Evolutionary conservation across 2,329 filamentous ascomycete genomes (phyloP).

Genomic region (Paramyrothecium sp.): DNA sequence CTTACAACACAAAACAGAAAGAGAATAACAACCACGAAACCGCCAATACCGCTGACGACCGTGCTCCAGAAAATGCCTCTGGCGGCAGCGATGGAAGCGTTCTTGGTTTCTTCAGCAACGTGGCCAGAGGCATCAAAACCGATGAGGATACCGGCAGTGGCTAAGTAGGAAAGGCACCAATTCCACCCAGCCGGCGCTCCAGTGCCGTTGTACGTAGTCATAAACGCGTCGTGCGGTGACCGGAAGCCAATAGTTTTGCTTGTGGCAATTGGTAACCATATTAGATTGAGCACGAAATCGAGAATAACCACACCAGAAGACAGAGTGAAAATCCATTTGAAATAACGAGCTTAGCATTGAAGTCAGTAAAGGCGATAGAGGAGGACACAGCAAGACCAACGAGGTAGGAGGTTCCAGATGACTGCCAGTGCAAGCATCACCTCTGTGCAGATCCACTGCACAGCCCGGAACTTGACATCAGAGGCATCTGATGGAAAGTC

Average conservation of each 20-base stretch:
- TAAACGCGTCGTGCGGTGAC: constrained; percentile 57
- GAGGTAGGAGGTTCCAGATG: constrained; percentile 48
- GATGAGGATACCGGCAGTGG: constrained; percentile 59
- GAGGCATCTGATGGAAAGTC: constrained; percentile 51
- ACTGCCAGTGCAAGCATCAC: constrained; percentile 47
- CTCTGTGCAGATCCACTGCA: constrained; percentile 60
- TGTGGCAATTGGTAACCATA: constrained; percentile 59
- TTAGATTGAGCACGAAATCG: constrained; percentile 58
- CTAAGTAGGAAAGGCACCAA: constrained; percentile 61
- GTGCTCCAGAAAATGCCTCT: constrained; percentile 63
- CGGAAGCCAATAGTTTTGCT: constrained; percentile 56
- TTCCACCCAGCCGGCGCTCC: constrained; percentile 58
- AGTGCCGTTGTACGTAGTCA: constrained; percentile 58
- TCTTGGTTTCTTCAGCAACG: constrained; percentile 60
- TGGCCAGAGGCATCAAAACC: constrained; percentile 62
- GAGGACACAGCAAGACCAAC: constrained; percentile 31
- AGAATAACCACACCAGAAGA: constrained; percentile 50
- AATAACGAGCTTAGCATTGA: constrained; percentile 34
- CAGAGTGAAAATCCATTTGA: constrained; percentile 48
- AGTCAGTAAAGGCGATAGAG: not conserved
- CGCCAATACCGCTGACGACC: constrained; percentile 53
- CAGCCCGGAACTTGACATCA: constrained; percentile 56
- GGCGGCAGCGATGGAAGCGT: constrained; percentile 53
- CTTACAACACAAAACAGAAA: constrained; percentile 57
- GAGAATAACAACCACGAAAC: constrained; percentile 53